A percentile compares a stretch with the other conserved stretches of the same genome.
Evolutionary conservation across 1,139 yeast genomes (phyloP).

Genomic region (Ashbya aceris): DNA sequence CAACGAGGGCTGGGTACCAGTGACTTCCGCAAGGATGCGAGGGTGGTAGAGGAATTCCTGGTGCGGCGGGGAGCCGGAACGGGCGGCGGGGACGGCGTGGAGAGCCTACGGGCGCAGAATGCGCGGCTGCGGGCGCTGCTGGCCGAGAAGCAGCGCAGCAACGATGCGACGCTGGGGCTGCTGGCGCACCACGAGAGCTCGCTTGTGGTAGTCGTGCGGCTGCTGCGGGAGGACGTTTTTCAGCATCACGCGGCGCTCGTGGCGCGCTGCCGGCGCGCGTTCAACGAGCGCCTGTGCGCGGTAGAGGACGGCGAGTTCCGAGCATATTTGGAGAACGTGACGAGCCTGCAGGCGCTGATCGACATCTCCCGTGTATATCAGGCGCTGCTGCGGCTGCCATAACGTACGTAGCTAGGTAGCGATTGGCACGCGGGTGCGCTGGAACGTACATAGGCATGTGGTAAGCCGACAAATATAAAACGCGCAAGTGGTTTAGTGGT

Average conservation of each 20-base stretch:
- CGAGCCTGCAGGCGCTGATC: conserved; percentile 16
- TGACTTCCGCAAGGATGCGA: conserved; percentile 7
- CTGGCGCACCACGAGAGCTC: conserved; percentile 20
- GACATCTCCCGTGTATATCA: conserved; percentile 19
- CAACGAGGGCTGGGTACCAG: conserved; percentile 6
- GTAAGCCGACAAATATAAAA: background rate
- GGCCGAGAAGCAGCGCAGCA: conserved; percentile 8
- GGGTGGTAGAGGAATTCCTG: conserved; percentile 14
- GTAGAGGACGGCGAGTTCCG: conserved; percentile 20
- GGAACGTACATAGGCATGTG: background rate
- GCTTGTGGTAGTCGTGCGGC: conserved; percentile 14
- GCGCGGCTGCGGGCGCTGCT: conserved; percentile 10
- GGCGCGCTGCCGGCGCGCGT: conserved; percentile 10
- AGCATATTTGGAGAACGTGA: conserved; percentile 15
- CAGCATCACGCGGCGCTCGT: conserved; percentile 12
- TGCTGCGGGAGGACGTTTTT: conserved; percentile 17
- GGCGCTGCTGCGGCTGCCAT: conserved; percentile 11
- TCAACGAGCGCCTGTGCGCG: conserved; percentile 11
- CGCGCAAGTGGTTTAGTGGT: conserved; percentile 12
- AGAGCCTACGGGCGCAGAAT: conserved; percentile 14
- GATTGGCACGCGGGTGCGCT: too few species aligned
- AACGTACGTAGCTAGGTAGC: background rate
- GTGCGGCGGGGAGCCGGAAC: conserved; percentile 9
- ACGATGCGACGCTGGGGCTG: conserved; percentile 12
- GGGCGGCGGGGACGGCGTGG: conserved; percentile 4